Percentiles rank a stretch among this genome's conserved stretches.
These are phyloP conservation scores for Hirschfeldia incana DNA, from an alignment of 345 rosid species.

Conservation along the genomic window DNA sequence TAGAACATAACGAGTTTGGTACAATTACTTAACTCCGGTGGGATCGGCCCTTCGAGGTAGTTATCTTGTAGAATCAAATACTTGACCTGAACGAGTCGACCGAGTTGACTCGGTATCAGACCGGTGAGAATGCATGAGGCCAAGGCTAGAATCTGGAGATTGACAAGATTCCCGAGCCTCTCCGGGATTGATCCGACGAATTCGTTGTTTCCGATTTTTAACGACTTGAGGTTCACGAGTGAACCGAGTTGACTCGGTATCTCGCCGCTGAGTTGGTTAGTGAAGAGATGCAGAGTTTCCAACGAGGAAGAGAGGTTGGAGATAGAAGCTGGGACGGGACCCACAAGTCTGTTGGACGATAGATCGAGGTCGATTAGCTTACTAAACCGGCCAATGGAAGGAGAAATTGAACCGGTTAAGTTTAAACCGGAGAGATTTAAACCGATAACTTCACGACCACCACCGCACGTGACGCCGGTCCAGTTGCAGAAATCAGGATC, in stretches of 20 bases:
- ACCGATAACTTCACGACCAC: slow-evolving; percentile 41
- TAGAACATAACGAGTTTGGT: slow-evolving; percentile 49
- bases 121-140: slow-evolving; percentile 71
- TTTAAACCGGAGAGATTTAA: slow-evolving; percentile 64
- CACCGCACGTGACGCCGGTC: slow-evolving; percentile 71
- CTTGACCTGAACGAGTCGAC: slow-evolving; percentile 55
- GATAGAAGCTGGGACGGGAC: slow-evolving; percentile 62
- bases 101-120: slow-evolving; percentile 70
- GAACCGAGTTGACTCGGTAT: slow-evolving; percentile 65
- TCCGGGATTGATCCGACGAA: slow-evolving; percentile 59
- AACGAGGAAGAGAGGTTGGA: slow-evolving; percentile 69
- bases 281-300: slow-evolving; percentile 54
- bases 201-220: slow-evolving; percentile 67
- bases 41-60: slow-evolving; percentile 61
- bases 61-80: slow-evolving; percentile 58
- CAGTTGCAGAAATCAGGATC: slow-evolving; percentile 55
- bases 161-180: slow-evolving; percentile 57
- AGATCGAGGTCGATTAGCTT: slow-evolving; percentile 66
- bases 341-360: slow-evolving; percentile 59
- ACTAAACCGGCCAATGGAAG: slow-evolving; percentile 46
- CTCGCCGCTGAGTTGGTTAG: slow-evolving; percentile 65
- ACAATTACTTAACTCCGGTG: slow-evolving; percentile 54
- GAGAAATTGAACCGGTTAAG: slow-evolving; percentile 64
- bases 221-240: slow-evolving; percentile 59
- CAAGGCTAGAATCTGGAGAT: slow-evolving; percentile 57